phyloP scores from a whole-genome alignment of 176 grass and related monocot genomes.

The Puya raimondii region DNA sequence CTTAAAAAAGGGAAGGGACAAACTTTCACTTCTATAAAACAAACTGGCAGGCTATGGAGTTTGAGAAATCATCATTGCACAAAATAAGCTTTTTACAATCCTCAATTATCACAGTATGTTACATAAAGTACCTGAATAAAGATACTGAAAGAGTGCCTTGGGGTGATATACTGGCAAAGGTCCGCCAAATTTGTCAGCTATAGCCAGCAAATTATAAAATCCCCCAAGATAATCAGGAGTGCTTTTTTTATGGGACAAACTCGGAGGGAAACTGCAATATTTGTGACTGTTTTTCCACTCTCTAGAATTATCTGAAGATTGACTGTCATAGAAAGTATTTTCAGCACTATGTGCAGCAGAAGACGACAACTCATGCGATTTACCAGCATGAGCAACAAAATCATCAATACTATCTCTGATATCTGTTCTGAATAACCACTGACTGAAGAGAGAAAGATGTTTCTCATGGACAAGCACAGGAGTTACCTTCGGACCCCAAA shows the following conservation, averaged over 20 bases:
- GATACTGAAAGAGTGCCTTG: constrained; percentile 56
- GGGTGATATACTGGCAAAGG: constrained; percentile 64
- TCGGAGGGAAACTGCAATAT: neutral
- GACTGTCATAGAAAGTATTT: constrained; percentile 30
- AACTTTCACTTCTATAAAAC: neutral
- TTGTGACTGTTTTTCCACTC: constrained; percentile 15
- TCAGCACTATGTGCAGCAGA: constrained; percentile 28
- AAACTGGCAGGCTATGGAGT: neutral
- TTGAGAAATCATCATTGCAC: neutral
- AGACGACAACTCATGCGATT: constrained; percentile 25
- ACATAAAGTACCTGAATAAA: constrained; percentile 72
- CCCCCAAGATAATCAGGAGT: constrained; percentile 19
- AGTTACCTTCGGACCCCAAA: constrained; percentile 79
- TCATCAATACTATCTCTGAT: constrained; percentile 6
- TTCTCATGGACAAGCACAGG: constrained; percentile 70
- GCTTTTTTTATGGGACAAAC: constrained; percentile 15
- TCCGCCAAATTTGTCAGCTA: constrained; percentile 50
- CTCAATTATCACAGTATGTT: neutral
- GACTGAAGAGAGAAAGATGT: constrained; percentile 69
- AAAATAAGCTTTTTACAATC: neutral
- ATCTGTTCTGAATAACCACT: constrained; percentile 43
- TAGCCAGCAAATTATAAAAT: constrained; percentile 55
- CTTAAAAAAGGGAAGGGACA: neutral
- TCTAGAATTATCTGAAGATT: constrained; percentile 28
- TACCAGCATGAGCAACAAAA: constrained; percentile 20